phyloP scores from a whole-genome alignment of 2,329 filamentous ascomycete species.

The Pseudogymnoascus sp. region DNA sequence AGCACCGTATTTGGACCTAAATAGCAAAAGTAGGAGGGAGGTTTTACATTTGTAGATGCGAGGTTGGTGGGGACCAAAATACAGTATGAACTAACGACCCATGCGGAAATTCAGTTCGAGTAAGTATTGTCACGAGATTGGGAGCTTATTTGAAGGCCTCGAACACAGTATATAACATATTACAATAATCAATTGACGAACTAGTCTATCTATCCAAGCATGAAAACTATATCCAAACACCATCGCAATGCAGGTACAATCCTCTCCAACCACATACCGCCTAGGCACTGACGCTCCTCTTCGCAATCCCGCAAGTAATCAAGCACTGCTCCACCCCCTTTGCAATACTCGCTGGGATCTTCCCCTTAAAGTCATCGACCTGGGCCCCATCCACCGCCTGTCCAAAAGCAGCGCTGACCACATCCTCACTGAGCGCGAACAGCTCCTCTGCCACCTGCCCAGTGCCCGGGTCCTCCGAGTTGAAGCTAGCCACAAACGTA shows the following conservation, averaged over 20 bases:
- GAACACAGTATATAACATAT: background rate
- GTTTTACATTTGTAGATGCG: background rate
- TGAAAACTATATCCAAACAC: background rate
- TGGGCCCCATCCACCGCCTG: conserved; percentile 38
- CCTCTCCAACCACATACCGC: background rate
- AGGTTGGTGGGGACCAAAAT: background rate
- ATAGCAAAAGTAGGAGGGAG: background rate
- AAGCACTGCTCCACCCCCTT: conserved; percentile 46
- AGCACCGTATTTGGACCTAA: conserved; percentile 18
- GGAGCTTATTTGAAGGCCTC: background rate
- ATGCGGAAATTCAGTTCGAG: background rate
- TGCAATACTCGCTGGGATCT: conserved; percentile 42
- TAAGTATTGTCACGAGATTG: background rate
- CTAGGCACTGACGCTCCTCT: conserved; percentile 15
- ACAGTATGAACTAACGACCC: background rate
- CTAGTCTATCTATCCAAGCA: background rate
- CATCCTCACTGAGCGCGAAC: conserved; percentile 37
- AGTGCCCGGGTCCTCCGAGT: conserved; percentile 43
- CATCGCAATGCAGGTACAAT: background rate
- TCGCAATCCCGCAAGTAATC: conserved; percentile 37
- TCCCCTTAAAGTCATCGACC: conserved; percentile 35
- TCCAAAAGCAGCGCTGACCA: conserved; percentile 40
- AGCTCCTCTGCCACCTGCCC: conserved; percentile 42
- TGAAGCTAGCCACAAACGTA: conserved; percentile 42
- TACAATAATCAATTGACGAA: background rate